These are phyloP conservation scores for Neofusicoccum sp. DNA, from an alignment of 2,329 filamentous ascomycete genomes.

Conservation along the genomic window DNA sequence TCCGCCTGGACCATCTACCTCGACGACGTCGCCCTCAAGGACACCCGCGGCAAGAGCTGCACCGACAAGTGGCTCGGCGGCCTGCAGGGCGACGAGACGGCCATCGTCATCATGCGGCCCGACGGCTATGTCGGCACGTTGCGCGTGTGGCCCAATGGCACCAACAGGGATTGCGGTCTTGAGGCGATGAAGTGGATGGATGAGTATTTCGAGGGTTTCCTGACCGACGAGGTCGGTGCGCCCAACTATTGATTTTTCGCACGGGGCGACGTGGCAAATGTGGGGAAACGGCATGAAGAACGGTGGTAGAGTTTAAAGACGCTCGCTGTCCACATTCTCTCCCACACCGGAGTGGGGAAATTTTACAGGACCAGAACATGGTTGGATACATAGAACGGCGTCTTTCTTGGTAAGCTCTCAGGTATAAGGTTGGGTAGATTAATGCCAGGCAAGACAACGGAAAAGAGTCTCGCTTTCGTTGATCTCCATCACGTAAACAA, in stretches of 20 bases:
- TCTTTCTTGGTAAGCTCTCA: too few species aligned
- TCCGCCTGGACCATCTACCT: constrained; percentile 72
- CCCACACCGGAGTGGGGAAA: too few species aligned
- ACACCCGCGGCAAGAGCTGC: constrained; percentile 52
- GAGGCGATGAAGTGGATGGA: constrained; percentile 48
- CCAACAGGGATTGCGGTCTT: constrained; percentile 28
- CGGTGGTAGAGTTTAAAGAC: too few species aligned
- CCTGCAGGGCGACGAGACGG: constrained; percentile 57
- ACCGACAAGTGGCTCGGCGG: constrained; percentile 69
- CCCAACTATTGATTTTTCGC: constrained; percentile 12
- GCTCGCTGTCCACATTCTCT: too few species aligned
- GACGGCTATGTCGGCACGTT: constrained; percentile 73
- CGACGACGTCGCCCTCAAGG: constrained; percentile 60
- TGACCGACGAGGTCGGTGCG: constrained; percentile 24
- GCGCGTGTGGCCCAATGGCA: constrained; percentile 38
- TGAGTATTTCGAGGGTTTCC: constrained; percentile 50
- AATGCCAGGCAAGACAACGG: too few species aligned
- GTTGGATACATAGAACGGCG: too few species aligned
- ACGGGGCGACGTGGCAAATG: too few species aligned
- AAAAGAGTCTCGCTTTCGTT: too few species aligned
- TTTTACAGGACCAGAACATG: too few species aligned
- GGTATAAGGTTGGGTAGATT: too few species aligned
- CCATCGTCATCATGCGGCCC: constrained; percentile 66
- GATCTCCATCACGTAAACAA: too few species aligned
- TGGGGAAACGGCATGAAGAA: too few species aligned